A percentile compares a stretch with the other conserved stretches of the same genome.
Conservation (phyloP, 164 flowering plant genomes). For the Annona squamosa region DNA sequence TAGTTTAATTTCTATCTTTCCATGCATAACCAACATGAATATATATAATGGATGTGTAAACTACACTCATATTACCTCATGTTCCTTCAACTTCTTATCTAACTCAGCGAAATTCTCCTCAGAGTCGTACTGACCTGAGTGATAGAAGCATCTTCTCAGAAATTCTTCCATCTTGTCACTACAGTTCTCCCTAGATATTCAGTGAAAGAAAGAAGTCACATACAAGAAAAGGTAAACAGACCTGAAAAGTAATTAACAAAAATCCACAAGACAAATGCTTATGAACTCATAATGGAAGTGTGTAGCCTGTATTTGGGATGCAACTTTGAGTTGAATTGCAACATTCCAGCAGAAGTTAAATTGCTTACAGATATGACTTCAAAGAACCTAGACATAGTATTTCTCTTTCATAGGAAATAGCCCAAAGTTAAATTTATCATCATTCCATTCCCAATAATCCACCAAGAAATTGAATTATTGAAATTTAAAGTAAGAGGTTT, state of each 20-base stretch:
- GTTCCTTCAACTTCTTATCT: slow-evolving; percentile 71
- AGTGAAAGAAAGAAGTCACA: background rate
- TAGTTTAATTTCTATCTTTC: no score
- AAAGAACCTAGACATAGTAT: no score
- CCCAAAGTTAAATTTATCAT: no score
- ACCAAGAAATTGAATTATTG: no score
- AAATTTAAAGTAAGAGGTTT: no score
- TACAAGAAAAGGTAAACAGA: background rate
- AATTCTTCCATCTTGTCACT: slow-evolving; percentile 86
- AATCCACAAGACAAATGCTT: background rate
- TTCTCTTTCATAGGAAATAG: no score
- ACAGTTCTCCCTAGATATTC: slow-evolving; percentile 65
- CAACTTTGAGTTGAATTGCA: background rate
- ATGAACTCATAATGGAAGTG: background rate
- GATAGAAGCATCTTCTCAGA: slow-evolving; percentile 83
- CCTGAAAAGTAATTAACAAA: background rate
- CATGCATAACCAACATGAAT: no score
- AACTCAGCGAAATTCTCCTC: slow-evolving; percentile 58
- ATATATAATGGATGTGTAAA: background rate
- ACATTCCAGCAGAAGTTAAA: background rate
- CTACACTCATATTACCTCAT: slow-evolving; percentile 52
- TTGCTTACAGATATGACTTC: no score
- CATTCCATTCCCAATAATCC: no score
- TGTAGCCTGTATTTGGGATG: background rate
- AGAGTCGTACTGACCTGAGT: slow-evolving; percentile 86